Evolutionary conservation across 2,329 filamentous ascomycete species (phyloP), one percentile per base, ranked within the genome.

Genomic region (Ophiostoma tasmaniense): DNA sequence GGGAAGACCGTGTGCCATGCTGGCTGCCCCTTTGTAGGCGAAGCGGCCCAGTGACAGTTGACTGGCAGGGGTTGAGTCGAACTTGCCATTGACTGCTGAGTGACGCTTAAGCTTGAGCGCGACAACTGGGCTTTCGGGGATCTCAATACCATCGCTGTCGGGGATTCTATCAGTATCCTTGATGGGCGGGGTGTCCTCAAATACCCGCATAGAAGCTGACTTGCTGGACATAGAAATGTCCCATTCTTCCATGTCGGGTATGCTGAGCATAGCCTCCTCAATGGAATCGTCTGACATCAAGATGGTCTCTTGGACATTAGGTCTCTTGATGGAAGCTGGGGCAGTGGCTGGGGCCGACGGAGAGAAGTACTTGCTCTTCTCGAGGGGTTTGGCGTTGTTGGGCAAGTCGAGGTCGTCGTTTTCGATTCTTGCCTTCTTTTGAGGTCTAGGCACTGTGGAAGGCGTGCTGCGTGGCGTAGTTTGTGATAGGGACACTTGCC

Each of bases 391-490:
- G 66, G n/a, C 2, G 62, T 50, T 64, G n/a, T 37, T 39, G 5
- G 45, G 20, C 2, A 59, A 22, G 13, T 73, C 70, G 13, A 75
- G 77, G 7, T 73, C 72, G 2, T 85, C 82, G 4, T 82, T 79
- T 69, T 83, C 86, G 7, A 87, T 76, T 50, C 85, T 82, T 55
- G 81, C 81, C 75, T 87, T 87, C 78, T 88, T 88, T 67, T 80
- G 80, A 28, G 85, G 85, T 66, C 84, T 72, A 25, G 75, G 30
- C 0, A 37, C 6, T 22, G 61, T 65, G 22, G 35, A 22, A 13
- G 35, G 33, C 28, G 35, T 25, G 35, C 6, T 42, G 35, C 33
- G 64, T 25, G 62, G 33, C 7, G 35, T 42, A n/a, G 66, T 52
- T 33, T 25, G 66, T 14, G 66, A 66, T 17, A 37, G 35, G n/a